phyloP scores from a whole-genome alignment of 371 early-diverging fungal genomes.

The Rhizomucor pusillus region DNA sequence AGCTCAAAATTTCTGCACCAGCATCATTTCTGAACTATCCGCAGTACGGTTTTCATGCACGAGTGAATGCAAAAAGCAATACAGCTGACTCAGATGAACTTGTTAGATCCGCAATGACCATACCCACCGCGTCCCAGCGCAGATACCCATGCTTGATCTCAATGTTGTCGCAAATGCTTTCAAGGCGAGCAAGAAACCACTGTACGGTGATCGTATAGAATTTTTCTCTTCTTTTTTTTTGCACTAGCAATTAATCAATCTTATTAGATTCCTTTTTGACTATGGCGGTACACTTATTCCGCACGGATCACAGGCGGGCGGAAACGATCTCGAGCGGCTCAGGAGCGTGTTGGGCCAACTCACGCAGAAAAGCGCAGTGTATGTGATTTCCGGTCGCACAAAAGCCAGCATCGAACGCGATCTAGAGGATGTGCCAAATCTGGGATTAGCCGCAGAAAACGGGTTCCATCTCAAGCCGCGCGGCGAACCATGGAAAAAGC shows the following conservation, averaged over 20 bases:
- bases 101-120: constrained; percentile 55
- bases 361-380: constrained; percentile 70
- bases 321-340: constrained; percentile 25
- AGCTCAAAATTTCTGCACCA: constrained; percentile 60
- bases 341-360: constrained; percentile 55
- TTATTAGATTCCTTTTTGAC: constrained; percentile 66
- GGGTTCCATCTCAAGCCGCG: constrained; percentile 68
- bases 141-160: constrained; percentile 59
- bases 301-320: constrained; percentile 54
- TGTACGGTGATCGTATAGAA: constrained; percentile 49
- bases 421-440: constrained; percentile 73
- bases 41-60: constrained; percentile 12
- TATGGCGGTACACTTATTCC: constrained; percentile 86
- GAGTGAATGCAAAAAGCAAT: neutral
- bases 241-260: neutral
- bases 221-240: neutral
- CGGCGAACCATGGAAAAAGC: constrained; percentile 73
- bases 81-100: neutral
- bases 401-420: constrained; percentile 72
- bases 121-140: constrained; percentile 51
- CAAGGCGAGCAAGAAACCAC: constrained; percentile 48
- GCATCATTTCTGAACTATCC: constrained; percentile 53
- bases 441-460: constrained; percentile 77
- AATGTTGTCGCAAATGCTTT: constrained; percentile 43
- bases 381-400: constrained; percentile 90